Percentiles rank a stretch among this genome's conserved stretches.
Evolutionary conservation across 352 stramenopile genomes (phyloP).

Genomic region (Aphanomyces euteiches): DNA sequence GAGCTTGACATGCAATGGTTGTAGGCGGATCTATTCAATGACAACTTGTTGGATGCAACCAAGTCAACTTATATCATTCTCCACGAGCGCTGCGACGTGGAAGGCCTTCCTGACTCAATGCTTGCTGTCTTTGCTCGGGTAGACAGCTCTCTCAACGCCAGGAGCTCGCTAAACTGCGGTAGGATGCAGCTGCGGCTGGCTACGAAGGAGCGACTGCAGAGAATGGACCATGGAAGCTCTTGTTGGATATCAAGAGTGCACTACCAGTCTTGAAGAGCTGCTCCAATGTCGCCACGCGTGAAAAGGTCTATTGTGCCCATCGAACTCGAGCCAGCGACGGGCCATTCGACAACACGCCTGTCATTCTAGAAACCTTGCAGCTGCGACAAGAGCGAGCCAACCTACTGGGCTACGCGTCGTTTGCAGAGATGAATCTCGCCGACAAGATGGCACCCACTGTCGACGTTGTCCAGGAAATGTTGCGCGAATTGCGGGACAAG

Average conservation of each 20-base stretch:
- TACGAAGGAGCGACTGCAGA: conserved; percentile 61
- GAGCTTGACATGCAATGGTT: background rate
- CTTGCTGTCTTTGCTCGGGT: conserved; percentile 90
- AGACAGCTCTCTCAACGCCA: conserved; percentile 44
- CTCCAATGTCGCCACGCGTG: conserved; percentile 84
- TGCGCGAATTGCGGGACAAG: conserved; percentile 90
- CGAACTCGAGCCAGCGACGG: conserved; percentile 85
- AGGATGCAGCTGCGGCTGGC: conserved; percentile 36
- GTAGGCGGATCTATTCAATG: conserved; percentile 91
- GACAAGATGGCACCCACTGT: conserved; percentile 96
- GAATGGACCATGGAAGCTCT: conserved; percentile 92
- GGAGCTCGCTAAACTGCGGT: conserved; percentile 35
- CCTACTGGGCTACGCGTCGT: conserved; percentile 92
- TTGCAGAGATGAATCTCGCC: conserved; percentile 89
- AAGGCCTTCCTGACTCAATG: conserved; percentile 89
- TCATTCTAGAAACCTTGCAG: conserved; percentile 92
- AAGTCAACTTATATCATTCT: conserved; percentile 93
- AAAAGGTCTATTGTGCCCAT: conserved; percentile 92
- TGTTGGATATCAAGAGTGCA: conserved; percentile 93
- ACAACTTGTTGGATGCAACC: conserved; percentile 96
- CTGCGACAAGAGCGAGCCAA: conserved; percentile 89
- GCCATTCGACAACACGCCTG: conserved; percentile 88
- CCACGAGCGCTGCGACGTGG: conserved; percentile 79
- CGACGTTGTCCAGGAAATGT: conserved; percentile 89
- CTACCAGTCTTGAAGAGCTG: conserved; percentile 95